A percentile compares a stretch with the other conserved stretches of the same genome.
Conservation (phyloP, 2,329 filamentous ascomycete species). For the Fusarium hostae region DNA sequence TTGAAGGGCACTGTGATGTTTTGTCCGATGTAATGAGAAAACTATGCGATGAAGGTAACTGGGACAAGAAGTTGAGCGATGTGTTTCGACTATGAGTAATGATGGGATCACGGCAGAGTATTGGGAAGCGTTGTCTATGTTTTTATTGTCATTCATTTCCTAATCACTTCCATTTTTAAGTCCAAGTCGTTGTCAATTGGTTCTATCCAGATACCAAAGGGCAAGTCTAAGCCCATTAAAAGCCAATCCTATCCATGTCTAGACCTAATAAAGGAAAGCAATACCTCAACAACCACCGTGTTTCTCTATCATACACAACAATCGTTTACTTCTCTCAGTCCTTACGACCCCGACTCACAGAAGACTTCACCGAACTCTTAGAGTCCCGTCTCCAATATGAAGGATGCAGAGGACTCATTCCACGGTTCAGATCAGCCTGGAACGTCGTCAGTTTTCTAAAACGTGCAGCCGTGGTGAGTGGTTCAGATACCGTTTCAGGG, state of each 20-base stretch:
- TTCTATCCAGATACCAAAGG: neutral
- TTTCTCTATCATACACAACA: too few relatives aligned
- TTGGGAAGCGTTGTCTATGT: neutral
- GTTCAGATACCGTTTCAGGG: neutral
- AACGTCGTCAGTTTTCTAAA: neutral
- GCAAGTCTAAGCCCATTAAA: neutral
- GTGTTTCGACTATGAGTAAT: constrained; percentile 38
- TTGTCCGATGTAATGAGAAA: constrained; percentile 48
- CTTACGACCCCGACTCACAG: neutral
- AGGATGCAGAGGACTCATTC: neutral
- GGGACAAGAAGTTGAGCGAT: constrained; percentile 44
- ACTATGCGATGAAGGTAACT: constrained; percentile 43
- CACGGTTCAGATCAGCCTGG: neutral
- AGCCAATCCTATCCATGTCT: neutral
- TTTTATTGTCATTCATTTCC: neutral
- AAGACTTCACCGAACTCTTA: neutral
- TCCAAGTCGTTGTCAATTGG: neutral
- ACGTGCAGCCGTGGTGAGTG: neutral
- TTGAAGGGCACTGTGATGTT: constrained; percentile 47
- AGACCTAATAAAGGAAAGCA: neutral
- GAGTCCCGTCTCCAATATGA: neutral
- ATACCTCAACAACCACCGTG: neutral
- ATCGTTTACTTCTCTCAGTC: neutral
- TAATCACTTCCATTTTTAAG: neutral
- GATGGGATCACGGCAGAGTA: neutral